phyloP scores from a whole-genome alignment of 2,329 filamentous ascomycete genomes.

The Fusarium anguioides region DNA sequence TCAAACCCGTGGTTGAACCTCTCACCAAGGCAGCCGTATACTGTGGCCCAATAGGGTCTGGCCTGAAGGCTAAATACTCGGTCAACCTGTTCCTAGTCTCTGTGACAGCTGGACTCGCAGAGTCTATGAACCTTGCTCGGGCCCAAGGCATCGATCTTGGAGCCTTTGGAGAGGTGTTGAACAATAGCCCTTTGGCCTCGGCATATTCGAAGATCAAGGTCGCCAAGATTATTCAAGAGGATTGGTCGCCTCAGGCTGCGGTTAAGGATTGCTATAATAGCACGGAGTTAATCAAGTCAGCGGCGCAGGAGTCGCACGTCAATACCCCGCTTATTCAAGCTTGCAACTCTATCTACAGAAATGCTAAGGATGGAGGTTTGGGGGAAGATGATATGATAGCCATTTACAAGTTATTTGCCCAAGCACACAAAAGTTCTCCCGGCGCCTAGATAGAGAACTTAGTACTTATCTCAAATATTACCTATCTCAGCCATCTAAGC shows the following conservation, averaged over 20 bases:
- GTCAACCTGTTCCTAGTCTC: neutral
- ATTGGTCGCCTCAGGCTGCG: neutral
- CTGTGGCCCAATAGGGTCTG: neutral
- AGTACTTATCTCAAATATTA: too few species aligned
- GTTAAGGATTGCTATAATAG: neutral
- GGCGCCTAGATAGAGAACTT: neutral
- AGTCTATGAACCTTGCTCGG: neutral
- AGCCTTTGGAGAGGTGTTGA: neutral
- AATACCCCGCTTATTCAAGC: neutral
- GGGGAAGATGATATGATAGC: neutral
- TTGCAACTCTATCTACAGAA: neutral
- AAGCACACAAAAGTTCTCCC: neutral
- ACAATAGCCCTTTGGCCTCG: neutral
- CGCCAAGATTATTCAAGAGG: neutral
- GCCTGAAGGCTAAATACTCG: neutral
- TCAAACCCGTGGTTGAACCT: neutral
- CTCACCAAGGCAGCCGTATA: neutral
- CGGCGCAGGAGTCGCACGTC: neutral
- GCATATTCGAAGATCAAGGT: neutral
- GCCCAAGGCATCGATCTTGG: neutral
- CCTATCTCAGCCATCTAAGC: too few species aligned
- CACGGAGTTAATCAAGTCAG: neutral
- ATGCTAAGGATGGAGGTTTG: neutral
- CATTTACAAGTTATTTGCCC: neutral
- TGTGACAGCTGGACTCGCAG: neutral